Evolutionary conservation across 1,284 basidiomycete species (phyloP), one percentile per base, ranked within the genome.

Genomic region (Puccinia novopanici): DNA sequence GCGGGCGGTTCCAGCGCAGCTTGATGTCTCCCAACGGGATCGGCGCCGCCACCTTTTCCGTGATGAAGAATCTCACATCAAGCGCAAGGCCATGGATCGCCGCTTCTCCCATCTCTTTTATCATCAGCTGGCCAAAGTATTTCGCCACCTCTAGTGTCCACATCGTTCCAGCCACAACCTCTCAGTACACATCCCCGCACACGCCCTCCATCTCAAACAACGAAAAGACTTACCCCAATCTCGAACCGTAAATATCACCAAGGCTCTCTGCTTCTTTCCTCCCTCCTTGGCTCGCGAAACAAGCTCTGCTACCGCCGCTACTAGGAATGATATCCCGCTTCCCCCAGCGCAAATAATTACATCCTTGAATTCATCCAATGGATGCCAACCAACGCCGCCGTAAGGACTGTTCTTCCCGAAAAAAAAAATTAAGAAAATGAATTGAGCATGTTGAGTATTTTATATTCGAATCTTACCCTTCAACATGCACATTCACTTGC

Each of bases 11-110:
- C 71, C 70, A 80, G 37, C 55, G 52, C 17, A 80, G 17, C 34
- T 80, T 71, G 19, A 80, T 67, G 12, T 71, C 77, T 1, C 54
- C 55, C 24, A 72, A 19, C 0, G 78, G 52, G 24, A 48, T 27
- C 10, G 59, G 59, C n/a, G 22, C n/a, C 17, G 65, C 52, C n/a
- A 72, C 71, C 55, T 80, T 61, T 67, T 45, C 13, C 8, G 78
- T 80, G 22, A 80, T 50, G 68, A 73, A 80, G 67, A 80, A 54
- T 50, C 59, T 61, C 0, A 80, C 42, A 67, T 80, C 71, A 42
- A 80, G 37, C 17, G 55, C 40, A 42, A 80, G 71, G 24, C 78
- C 71, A 57, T 42, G 65, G 13, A 30, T 40, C 13, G 12, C 27
- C 15, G 59, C 45, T 45, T 63, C 59, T 52, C 65, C 52, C 3